Evolutionary conservation across 345 rosid species (phyloP).

Genomic region (Heritiera fomes): DNA sequence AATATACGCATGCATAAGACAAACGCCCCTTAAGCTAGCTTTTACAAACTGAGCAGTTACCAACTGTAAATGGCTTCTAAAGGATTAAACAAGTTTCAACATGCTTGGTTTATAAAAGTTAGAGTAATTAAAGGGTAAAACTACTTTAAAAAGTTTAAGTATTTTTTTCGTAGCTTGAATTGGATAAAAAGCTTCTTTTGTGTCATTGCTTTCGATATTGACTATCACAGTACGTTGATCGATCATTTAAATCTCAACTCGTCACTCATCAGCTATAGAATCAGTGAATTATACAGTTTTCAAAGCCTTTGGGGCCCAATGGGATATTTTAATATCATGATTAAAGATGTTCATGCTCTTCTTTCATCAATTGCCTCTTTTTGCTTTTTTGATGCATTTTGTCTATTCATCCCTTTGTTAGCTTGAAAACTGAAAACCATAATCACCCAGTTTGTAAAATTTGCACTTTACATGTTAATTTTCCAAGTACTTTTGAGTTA

Average conservation of each 20-base stretch:
- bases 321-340: conserved; percentile 27
- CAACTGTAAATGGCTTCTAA: conserved; percentile 10
- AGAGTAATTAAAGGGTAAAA: conserved; percentile 27
- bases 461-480: no score
- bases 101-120: conserved; percentile 39
- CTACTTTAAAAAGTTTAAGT: conserved; percentile 49
- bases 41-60: neutral
- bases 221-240: conserved; percentile 42
- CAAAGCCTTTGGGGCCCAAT: conserved; percentile 26
- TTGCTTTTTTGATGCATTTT: neutral
- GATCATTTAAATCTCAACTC: neutral
- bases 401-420: neutral
- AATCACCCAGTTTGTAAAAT: no score
- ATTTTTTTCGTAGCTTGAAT: conserved; percentile 39
- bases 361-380: conserved; percentile 31
- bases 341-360: conserved; percentile 34
- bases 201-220: conserved; percentile 39
- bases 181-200: conserved; percentile 41
- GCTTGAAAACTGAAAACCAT: no score
- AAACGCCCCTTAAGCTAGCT: neutral
- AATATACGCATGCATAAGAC: neutral
- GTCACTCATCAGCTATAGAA: neutral
- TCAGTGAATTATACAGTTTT: conserved; percentile 11
- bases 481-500: no score
- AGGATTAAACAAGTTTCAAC: conserved; percentile 29